These are phyloP conservation scores for Globisporangium emineosum DNA, from an alignment of 352 stramenopile genomes.

Conservation along the genomic window DNA sequence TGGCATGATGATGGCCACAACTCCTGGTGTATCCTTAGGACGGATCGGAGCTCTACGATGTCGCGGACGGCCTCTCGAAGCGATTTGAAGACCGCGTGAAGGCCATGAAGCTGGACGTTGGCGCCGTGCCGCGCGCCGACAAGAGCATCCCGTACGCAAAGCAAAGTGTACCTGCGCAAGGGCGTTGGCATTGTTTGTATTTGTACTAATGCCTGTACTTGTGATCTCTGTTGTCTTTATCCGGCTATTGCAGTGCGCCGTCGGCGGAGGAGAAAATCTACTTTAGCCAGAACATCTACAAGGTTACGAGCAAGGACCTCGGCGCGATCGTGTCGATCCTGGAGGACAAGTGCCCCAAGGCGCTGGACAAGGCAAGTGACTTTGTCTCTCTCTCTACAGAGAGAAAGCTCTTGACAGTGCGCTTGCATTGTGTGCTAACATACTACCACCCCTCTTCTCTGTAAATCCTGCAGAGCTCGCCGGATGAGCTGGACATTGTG, in stretches of 20 bases:
- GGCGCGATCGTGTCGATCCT: slow-evolving; percentile 75
- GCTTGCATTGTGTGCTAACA: background rate
- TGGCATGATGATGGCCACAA: background rate
- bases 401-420: background rate
- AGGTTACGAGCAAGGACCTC: slow-evolving; percentile 72
- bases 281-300: slow-evolving; percentile 91
- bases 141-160: slow-evolving; percentile 57
- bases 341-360: slow-evolving; percentile 82
- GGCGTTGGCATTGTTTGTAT: background rate
- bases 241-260: slow-evolving; percentile 46
- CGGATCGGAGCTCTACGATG: slow-evolving; percentile 82
- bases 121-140: slow-evolving; percentile 51
- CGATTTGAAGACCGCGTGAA: slow-evolving; percentile 89
- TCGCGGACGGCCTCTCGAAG: slow-evolving; percentile 82
- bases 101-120: slow-evolving; percentile 77
- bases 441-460: background rate
- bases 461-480: slow-evolving; percentile 44
- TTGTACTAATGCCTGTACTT: background rate
- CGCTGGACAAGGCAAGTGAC: slow-evolving; percentile 66
- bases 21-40: slow-evolving; percentile 30
- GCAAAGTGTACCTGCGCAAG: no score
- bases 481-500: slow-evolving; percentile 87
- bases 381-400: background rate
- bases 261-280: slow-evolving; percentile 79
- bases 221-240: slow-evolving; percentile 15